Evolutionary conservation across 73 alveolate species (phyloP).

Genomic region (Tetrahymena elliotti): DNA sequence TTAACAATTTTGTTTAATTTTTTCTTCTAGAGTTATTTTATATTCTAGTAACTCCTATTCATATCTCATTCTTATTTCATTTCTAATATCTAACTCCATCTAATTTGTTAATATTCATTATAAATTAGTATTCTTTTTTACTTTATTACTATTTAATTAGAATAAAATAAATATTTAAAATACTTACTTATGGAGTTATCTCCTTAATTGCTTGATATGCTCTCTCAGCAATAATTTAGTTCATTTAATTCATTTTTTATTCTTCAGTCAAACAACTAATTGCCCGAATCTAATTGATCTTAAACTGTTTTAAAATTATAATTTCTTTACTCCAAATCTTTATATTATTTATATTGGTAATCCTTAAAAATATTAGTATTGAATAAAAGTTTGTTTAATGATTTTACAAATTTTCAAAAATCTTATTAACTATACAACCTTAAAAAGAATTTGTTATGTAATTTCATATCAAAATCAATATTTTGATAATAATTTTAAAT

Average conservation of each 20-base stretch:
- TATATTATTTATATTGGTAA: too few relatives aligned
- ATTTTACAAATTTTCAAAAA: neutral
- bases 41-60: neutral
- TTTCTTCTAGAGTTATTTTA: neutral
- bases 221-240: neutral
- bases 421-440: neutral
- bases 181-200: neutral
- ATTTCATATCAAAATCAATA: neutral
- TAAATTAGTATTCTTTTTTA: neutral
- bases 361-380: neutral
- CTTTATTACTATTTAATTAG: neutral
- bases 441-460: neutral
- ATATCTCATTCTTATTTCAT: neutral
- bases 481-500: too few relatives aligned
- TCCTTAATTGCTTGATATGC: neutral
- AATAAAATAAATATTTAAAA: neutral
- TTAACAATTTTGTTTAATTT: neutral
- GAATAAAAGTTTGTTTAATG: neutral
- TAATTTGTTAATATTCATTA: neutral
- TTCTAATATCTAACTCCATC: neutral
- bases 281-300: neutral
- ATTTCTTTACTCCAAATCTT: neutral
- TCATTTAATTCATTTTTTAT: neutral
- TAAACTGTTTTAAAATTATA: too few relatives aligned
- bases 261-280: neutral